Conservation (phyloP, 139 green algal genomes). For the Diplosphaera chodatii region DNA sequence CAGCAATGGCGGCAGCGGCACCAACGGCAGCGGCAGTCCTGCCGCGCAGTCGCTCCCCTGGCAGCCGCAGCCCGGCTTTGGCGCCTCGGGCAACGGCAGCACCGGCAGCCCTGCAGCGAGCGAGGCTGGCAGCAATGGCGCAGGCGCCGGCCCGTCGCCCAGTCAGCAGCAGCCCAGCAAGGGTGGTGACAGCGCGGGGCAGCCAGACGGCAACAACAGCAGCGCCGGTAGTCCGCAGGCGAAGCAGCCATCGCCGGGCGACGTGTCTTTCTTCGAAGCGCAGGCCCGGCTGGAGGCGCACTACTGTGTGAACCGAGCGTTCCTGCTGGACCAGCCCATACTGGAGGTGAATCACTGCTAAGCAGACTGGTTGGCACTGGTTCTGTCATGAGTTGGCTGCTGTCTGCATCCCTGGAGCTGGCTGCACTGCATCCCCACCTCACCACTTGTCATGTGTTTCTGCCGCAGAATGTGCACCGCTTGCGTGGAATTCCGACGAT, state of each 20-base stretch:
- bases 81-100: not conserved
- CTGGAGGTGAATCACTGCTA: constrained; percentile 12
- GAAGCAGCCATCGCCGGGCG: not conserved
- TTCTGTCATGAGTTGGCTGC: no score
- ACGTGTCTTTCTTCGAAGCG: constrained; percentile 12
- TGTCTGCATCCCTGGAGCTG: no score
- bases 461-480: constrained; percentile 11
- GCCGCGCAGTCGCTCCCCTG: not conserved
- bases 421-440: no score
- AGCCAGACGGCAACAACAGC: no score
- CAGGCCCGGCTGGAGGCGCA: constrained; percentile 58
- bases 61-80: not conserved
- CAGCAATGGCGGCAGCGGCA: no score
- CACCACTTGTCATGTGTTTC: no score
- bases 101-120: not conserved
- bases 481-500: constrained; percentile 38
- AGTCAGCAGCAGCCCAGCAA: no score
- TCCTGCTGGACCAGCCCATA: constrained; percentile 34
- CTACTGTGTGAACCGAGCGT: constrained; percentile 50
- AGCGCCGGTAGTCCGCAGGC: not conserved
- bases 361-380: no score
- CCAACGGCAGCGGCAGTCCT: not conserved
- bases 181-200: no score
- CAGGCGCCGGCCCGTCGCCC: no score
- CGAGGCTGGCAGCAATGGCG: not conserved